Evolutionary conservation across 805 yeast species (phyloP), one percentile per base, ranked within the genome.

Genomic region (Hanseniaspora jakobsenii): DNA sequence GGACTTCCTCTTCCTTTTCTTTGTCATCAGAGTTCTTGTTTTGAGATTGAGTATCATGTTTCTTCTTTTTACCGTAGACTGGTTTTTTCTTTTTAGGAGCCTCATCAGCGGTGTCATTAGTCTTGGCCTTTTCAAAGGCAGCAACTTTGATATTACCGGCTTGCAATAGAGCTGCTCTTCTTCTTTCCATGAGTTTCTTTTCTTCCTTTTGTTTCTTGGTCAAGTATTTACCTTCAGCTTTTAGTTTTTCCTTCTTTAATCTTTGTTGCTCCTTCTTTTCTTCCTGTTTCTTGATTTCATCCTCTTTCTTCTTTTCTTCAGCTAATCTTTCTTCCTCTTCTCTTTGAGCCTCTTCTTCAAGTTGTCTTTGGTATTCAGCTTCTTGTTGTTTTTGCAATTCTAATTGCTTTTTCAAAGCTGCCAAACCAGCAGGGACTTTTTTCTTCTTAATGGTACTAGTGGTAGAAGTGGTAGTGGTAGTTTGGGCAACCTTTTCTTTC

Each of bases 191-290:
- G 32, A 78, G 63, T 44, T 78, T 83, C 66, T 83, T 82, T 61
- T 86, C 94, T 63, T 86, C 95, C 65, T 82, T 85, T 70, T 91
- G 98, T 60, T 87, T 89, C 69, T 84, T 91, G 48, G 95, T 82
- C 59, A 91, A 66, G 45, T 79, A 77, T 60, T 91, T 91, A 58
- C 99, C 99, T 65, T 89, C 96, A 28, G 95, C 91, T 66, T 83
- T 84, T 61, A 91, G 75, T 66, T 84, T 89, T 56, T 91, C 98
- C 53, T 75, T 80, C 70, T 81, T 86, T 48, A 73, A 72, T 65
- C 73, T 81, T 57, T 89, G 96, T 60, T 76, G 82, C 64, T 91
- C 98, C 56, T 78, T 84, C 73, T 82, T 89, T 23, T 42, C 46
- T 10, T 69, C 70, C 31, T 66, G 71, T 53, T 64, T 69, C 46